Base-by-base conservation (phyloP, 805 yeast genomes). In the Candida chilensis region DNA sequence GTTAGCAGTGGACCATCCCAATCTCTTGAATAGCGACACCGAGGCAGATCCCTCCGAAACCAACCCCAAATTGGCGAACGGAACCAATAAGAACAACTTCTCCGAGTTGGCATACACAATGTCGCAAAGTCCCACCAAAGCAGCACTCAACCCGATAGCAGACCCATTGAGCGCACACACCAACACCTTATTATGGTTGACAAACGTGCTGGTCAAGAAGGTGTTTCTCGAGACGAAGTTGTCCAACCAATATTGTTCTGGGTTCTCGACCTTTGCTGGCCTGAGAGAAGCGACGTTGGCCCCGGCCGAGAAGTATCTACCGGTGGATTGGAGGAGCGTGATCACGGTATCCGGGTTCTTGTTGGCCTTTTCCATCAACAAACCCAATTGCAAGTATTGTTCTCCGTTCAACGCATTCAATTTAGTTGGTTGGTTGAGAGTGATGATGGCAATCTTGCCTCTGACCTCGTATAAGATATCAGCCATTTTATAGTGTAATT, bases 161-260 rank as follows among this genome's bases (percentile, higher is more conserved):
- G 96, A 95, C 1, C 96, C 96, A 48, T 86, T 86, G 34, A 86
- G 61, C 3, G 86, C 88, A 27, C 74, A 72, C 17, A 76, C 76
- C 21, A 86, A 56, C 6, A 84, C 62, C 48, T 86, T 86, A 7
- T 66, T 54, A 53, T 86, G 95, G 43, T 74, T 70, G 38, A 73
- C 71, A 48, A 83, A 74, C 22, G 78, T 60, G 38, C 75, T 71
- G 4, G 92, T 77, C 32, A 86, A 54, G 44, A 67, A 76, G 17
- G 76, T 67, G 50, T 86, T 86, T 44, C 86, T 71, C 4, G 86
- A 70, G n/a, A 74, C 72, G 44, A 81, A 79, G 37, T 60, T 58
- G 31, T 64, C 56, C 28, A 73, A 51, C 80, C 82, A 76, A 38
- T 52, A 55, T 27, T 54, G 56, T 7, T 10, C 7, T 16, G n/a